Evolutionary conservation across 495 filamentous ascomycete species (phyloP).

Genomic region (Podospora didyma): DNA sequence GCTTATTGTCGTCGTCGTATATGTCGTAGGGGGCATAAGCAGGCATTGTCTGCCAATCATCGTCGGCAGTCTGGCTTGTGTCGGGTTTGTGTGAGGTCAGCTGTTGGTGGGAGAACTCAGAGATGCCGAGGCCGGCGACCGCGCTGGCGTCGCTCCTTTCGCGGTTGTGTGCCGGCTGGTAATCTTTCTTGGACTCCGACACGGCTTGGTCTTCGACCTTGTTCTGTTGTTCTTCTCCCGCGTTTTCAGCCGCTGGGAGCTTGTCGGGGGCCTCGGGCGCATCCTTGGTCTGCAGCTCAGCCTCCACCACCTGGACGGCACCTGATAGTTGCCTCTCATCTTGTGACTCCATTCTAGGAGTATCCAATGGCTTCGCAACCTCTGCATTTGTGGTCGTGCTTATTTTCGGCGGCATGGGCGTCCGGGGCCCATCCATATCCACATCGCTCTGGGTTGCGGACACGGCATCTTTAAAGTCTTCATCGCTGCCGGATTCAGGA

Average conservation of each 20-base stretch:
- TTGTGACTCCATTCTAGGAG: neutral
- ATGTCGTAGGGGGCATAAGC: conserved; percentile 87
- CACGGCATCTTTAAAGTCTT: conserved; percentile 40
- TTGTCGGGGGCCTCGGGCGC: neutral
- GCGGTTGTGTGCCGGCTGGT: conserved; percentile 20
- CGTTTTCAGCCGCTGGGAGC: neutral
- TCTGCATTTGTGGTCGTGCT: neutral
- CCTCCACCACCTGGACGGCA: neutral
- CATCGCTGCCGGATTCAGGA: conserved; percentile 18
- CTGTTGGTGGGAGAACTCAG: conserved; percentile 91
- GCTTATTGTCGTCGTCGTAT: conserved; percentile 87
- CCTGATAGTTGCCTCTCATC: neutral
- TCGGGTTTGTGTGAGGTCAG: conserved; percentile 52
- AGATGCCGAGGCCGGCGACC: conserved; percentile 40
- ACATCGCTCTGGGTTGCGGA: conserved; percentile 12
- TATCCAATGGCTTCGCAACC: neutral
- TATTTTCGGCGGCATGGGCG: neutral
- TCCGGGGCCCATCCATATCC: conserved; percentile 4
- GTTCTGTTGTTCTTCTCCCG: conserved; percentile 12
- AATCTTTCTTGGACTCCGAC: conserved; percentile 13
- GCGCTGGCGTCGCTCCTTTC: conserved; percentile 18
- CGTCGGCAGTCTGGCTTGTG: conserved; percentile 50
- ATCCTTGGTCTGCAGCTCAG: neutral
- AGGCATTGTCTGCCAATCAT: conserved; percentile 90
- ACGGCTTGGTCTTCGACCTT: conserved; percentile 20